Evolutionary conservation across 345 rosid species (phyloP).

Genomic region (Heritiera fomes): DNA sequence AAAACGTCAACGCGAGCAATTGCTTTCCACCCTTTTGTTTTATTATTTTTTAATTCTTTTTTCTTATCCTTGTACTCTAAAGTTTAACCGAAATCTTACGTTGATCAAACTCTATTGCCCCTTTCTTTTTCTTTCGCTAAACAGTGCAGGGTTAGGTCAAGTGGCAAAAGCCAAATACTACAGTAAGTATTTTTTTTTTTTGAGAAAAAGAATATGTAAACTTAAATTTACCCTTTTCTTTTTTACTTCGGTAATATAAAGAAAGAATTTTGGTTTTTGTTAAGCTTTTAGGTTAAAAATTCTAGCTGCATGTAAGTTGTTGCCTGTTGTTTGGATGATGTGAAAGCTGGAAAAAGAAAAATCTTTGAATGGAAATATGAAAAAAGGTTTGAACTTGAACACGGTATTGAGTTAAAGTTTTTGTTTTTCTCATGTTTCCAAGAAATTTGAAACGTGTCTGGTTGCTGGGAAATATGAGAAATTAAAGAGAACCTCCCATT

Average conservation of each 20-base stretch:
- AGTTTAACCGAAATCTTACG: too few relatives aligned
- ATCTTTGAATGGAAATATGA: not conserved
- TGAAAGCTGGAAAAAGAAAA: slow-evolving; percentile 2
- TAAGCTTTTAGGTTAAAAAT: not conserved
- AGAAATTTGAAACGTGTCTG: slow-evolving; percentile 1
- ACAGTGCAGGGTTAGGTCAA: not conserved
- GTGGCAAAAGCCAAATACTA: not conserved
- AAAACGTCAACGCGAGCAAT: not conserved
- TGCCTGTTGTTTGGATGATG: slow-evolving; percentile 11
- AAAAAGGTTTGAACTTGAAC: not conserved
- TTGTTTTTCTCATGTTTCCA: not conserved
- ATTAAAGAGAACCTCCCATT: not conserved
- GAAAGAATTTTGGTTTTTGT: too few relatives aligned
- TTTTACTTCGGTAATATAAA: too few relatives aligned
- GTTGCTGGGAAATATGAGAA: slow-evolving; percentile 10
- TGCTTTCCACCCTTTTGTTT: too few relatives aligned
- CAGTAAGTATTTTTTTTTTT: slow-evolving; percentile 2
- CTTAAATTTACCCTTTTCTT: not conserved
- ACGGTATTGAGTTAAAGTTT: not conserved
- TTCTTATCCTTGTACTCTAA: not conserved
- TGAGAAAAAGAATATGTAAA: not conserved
- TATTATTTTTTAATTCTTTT: too few relatives aligned
- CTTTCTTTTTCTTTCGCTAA: not conserved
- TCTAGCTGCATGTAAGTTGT: not conserved
- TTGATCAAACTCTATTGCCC: not conserved